phyloP scores from a whole-genome alignment of 495 filamentous ascomycete species.

The Platismatia glauca region DNA sequence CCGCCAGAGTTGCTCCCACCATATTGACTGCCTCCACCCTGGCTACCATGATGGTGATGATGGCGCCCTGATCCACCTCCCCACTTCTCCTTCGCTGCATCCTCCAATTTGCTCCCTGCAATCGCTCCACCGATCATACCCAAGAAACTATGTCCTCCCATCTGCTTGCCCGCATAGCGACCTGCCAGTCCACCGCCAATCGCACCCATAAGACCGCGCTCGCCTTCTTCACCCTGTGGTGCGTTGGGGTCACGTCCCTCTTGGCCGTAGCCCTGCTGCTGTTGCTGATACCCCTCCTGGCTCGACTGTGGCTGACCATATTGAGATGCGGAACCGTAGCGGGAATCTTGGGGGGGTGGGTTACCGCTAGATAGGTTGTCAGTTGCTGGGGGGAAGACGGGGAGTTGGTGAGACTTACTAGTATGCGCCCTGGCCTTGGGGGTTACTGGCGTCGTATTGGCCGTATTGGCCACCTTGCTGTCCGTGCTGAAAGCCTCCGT shows the following conservation, averaged over 20 bases:
- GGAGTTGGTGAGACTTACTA: conserved; percentile 27
- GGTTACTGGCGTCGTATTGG: conserved; percentile 29
- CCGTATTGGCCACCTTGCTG: conserved; percentile 30
- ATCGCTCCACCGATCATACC: conserved; percentile 44
- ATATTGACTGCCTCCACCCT: conserved; percentile 23
- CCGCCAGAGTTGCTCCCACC: conserved; percentile 1
- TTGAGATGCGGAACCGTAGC: conserved; percentile 21
- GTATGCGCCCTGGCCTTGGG: conserved; percentile 30
- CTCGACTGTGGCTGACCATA: conserved; percentile 22
- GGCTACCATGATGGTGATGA: conserved; percentile 23
- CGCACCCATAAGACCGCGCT: conserved; percentile 37
- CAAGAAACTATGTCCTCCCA: conserved; percentile 37
- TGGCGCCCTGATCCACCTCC: conserved; percentile 7
- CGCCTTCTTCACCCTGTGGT: conserved; percentile 32
- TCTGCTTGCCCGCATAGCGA: conserved; percentile 35
- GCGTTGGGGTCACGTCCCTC: conserved; percentile 14
- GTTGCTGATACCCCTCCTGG: conserved; percentile 21
- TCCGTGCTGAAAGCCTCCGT: conserved; percentile 40
- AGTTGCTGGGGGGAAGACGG: conserved; percentile 1
- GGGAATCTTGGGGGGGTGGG: conserved; percentile 16
- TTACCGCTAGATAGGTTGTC: conserved; percentile 15
- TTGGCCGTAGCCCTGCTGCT: conserved; percentile 17
- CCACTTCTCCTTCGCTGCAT: conserved; percentile 32
- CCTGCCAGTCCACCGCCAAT: conserved; percentile 41
- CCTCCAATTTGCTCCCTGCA: conserved; percentile 37